Evolutionary conservation across 192 early-diverging fungal genomes (phyloP).

Genomic region (Backusella morwellensis): DNA sequence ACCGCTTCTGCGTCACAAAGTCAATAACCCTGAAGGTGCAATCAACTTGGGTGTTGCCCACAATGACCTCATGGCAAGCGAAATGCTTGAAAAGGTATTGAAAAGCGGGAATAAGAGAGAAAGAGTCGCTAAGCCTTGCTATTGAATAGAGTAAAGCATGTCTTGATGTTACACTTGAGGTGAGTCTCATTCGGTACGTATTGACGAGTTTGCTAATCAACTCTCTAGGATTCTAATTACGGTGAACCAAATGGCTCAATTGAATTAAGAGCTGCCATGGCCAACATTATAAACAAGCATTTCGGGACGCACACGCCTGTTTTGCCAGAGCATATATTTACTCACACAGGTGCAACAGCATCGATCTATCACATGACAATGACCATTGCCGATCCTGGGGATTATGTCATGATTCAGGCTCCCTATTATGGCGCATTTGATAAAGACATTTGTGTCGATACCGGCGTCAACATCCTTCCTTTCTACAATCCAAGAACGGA

Average conservation of each 20-base stretch:
- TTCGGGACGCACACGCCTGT: conserved; percentile 51
- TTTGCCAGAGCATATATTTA: conserved; percentile 50
- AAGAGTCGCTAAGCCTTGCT: neutral
- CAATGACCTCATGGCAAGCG: conserved; percentile 61
- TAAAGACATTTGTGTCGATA: conserved; percentile 50
- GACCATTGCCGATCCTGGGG: conserved; percentile 65
- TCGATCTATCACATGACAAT: conserved; percentile 64
- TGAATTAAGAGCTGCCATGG: conserved; percentile 56
- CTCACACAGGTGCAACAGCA: conserved; percentile 65
- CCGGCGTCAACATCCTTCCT: conserved; percentile 51
- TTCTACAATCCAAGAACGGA: conserved; percentile 45
- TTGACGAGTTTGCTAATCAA: too few relatives aligned
- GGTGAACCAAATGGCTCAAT: conserved; percentile 52
- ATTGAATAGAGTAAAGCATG: neutral
- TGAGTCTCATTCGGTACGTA: neutral
- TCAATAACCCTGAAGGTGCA: conserved; percentile 63
- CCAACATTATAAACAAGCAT: conserved; percentile 63
- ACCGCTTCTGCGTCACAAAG: neutral
- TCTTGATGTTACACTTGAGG: neutral
- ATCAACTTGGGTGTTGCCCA: conserved; percentile 83
- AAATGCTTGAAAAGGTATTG: conserved; percentile 57
- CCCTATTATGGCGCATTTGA: conserved; percentile 82
- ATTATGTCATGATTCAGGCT: conserved; percentile 69
- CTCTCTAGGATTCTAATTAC: conserved; percentile 41
- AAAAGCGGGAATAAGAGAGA: neutral